phyloP scores from a whole-genome alignment of 805 yeast genomes.

The Kregervanrija delftensis region DNA sequence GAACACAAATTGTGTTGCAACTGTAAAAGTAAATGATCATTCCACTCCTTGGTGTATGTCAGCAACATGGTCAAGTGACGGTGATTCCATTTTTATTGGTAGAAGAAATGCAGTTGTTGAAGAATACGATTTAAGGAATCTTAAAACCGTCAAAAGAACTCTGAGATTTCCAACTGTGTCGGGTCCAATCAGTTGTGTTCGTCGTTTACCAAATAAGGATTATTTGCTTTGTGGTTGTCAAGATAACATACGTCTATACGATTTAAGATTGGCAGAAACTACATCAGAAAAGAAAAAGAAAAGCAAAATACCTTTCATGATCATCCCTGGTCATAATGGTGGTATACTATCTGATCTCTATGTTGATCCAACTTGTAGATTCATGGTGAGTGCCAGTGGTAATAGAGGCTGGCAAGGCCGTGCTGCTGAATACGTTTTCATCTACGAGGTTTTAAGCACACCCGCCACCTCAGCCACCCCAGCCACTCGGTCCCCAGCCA shows the following conservation, averaged over 20 bases:
- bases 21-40: constrained; percentile 43
- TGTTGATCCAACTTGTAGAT: constrained; percentile 83
- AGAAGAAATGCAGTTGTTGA: constrained; percentile 86
- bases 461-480: background rate
- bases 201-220: constrained; percentile 72
- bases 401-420: constrained; percentile 92
- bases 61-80: constrained; percentile 82
- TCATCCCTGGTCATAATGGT: constrained; percentile 96
- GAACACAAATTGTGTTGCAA: constrained; percentile 14
- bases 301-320: constrained; percentile 67
- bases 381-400: constrained; percentile 87
- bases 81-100: constrained; percentile 74
- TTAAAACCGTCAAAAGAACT: constrained; percentile 39
- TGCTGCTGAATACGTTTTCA: constrained; percentile 68
- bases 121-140: constrained; percentile 59
- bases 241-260: constrained; percentile 86
- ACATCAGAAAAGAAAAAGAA: constrained; percentile 20
- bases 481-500: background rate
- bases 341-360: constrained; percentile 72
- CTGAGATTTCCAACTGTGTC: constrained; percentile 78
- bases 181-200: constrained; percentile 82
- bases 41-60: constrained; percentile 94
- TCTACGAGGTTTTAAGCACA: constrained; percentile 9
- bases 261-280: constrained; percentile 37
- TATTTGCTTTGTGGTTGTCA: constrained; percentile 82